These are phyloP conservation scores for Takashimella tepidaria DNA, from an alignment of 1,284 basidiomycete species.

Conservation along the genomic window DNA sequence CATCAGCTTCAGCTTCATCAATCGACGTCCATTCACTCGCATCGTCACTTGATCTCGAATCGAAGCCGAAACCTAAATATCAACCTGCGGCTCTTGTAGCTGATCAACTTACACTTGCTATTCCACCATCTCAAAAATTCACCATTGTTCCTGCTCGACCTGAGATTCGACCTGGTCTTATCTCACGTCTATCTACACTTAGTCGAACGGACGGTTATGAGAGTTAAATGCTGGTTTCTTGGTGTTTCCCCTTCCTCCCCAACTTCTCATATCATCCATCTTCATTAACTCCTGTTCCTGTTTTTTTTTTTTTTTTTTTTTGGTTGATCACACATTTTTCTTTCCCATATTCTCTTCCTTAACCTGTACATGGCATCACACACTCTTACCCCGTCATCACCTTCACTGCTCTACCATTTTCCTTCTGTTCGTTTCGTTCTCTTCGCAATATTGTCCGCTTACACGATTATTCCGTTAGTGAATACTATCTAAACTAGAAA, in stretches of 20 bases:
- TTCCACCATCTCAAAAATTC: constrained; percentile 46
- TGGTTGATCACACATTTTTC: no score
- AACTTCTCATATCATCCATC: not conserved
- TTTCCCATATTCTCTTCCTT: no score
- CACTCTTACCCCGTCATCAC: no score
- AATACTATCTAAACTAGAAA: no score
- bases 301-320: no score
- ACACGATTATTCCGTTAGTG: no score
- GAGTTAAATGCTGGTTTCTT: not conserved
- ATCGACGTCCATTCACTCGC: constrained; percentile 32
- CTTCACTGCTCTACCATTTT: no score
- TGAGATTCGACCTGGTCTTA: constrained; percentile 37
- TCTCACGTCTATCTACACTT: constrained; percentile 8
- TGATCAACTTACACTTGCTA: constrained; percentile 42
- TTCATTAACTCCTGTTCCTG: not conserved
- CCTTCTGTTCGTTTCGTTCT: no score
- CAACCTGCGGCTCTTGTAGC: constrained; percentile 21
- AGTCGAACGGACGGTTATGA: not conserved
- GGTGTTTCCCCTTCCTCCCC: not conserved
- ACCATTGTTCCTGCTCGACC: constrained; percentile 39
- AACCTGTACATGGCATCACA: no score
- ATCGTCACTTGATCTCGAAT: constrained; percentile 15
- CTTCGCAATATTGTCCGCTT: no score
- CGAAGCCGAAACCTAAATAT: constrained; percentile 10
- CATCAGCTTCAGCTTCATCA: constrained; percentile 38